Percentiles rank a stretch among this genome's conserved stretches.
These are phyloP conservation scores for Tilletiopsis washingtonensis DNA, from an alignment of 1,284 basidiomycete genomes.

Conservation along the genomic window DNA sequence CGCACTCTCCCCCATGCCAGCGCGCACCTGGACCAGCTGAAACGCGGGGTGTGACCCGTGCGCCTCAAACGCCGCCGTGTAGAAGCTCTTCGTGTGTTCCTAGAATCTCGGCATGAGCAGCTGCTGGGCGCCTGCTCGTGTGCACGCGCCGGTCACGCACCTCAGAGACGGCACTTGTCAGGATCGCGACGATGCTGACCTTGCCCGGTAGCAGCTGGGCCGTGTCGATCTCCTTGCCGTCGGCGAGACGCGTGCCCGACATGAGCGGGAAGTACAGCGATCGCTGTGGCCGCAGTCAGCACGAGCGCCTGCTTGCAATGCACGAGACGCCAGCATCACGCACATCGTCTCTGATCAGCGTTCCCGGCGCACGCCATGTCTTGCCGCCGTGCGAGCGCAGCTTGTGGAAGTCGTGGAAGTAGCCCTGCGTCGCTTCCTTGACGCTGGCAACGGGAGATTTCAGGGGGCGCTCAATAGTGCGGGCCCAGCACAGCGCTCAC, in stretches of 20 bases:
- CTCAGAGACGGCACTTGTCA: slow-evolving; percentile 78
- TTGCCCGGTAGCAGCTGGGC: slow-evolving; percentile 67
- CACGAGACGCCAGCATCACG: too few relatives aligned
- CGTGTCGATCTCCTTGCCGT: slow-evolving; percentile 61
- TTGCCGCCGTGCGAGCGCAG: slow-evolving; percentile 80
- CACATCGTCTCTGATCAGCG: slow-evolving; percentile 58
- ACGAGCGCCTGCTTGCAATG: too few relatives aligned
- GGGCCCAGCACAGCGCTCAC: slow-evolving; percentile 46
- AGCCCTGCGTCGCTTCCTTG: slow-evolving; percentile 75
- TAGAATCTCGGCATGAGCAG: not conserved
- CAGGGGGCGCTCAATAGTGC: not conserved
- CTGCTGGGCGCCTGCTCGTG: not conserved
- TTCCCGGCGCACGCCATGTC: slow-evolving; percentile 84
- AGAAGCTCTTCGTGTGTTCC: slow-evolving; percentile 71
- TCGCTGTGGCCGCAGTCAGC: slow-evolving; percentile 22
- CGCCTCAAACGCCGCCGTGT: slow-evolving; percentile 58
- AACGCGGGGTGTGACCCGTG: slow-evolving; percentile 62
- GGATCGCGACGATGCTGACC: slow-evolving; percentile 69
- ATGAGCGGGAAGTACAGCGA: slow-evolving; percentile 83
- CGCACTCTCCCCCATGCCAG: not conserved
- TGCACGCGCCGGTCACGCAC: too few relatives aligned
- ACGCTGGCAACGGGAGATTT: slow-evolving; percentile 54
- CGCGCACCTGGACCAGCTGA: slow-evolving; percentile 61
- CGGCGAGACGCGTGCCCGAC: slow-evolving; percentile 61
- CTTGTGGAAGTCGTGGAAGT: slow-evolving; percentile 81